Base-by-base conservation (phyloP, 2,329 filamentous ascomycete genomes). In the Arthrobotrys musiformis region DNA sequence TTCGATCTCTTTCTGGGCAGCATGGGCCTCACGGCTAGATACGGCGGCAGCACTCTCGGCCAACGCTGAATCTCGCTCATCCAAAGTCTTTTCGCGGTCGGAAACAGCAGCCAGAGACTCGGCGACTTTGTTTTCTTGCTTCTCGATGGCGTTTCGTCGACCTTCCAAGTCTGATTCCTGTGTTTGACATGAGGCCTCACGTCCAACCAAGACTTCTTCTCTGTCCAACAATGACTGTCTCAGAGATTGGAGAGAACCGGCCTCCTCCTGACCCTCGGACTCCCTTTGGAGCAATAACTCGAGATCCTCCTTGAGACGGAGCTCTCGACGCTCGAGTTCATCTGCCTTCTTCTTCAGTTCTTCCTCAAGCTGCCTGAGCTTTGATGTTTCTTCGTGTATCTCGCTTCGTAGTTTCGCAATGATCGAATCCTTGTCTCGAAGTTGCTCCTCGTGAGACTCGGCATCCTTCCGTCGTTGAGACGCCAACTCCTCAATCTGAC, bases 321-420 rank as follows among this genome's bases (percentile, higher is more conserved):
- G 68, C 22, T 76, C 72, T 13, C 72, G 58, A 22, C 63, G 28
- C 30, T 76, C 72, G 11, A 76, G 50, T 30, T 76, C 72, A n/a
- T 70, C 72, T 8, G 26, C 48, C 24, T 69, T 70, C 15, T 44
- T 54, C 48, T 42, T 69, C 15, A 76, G 30, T 50, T 76, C 60
- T 19, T 56, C 58, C 24, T 69, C 72, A 26, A 76, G 46, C 17
- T 54, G 28, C n/a, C n/a, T 69, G 11, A 70, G 46, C 15, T 67
- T 69, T 3, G 72, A 35, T n/a, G 64, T 76, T 50, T 76, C 72
- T 28, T 64, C 46, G 3, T 44, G 17, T n/a, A 69, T 76, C 35
- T 76, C 66, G 3, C 64, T 48, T 22, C 33, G 46, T 24, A 76
- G 30, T 19, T 76, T 48, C 8, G 58, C 30, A 48, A 76, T 30